Percentiles rank a stretch among this genome's conserved stretches.
Evolutionary conservation across 2,329 filamentous ascomycete species (phyloP).

Genomic region (Colletotrichum somersetense): DNA sequence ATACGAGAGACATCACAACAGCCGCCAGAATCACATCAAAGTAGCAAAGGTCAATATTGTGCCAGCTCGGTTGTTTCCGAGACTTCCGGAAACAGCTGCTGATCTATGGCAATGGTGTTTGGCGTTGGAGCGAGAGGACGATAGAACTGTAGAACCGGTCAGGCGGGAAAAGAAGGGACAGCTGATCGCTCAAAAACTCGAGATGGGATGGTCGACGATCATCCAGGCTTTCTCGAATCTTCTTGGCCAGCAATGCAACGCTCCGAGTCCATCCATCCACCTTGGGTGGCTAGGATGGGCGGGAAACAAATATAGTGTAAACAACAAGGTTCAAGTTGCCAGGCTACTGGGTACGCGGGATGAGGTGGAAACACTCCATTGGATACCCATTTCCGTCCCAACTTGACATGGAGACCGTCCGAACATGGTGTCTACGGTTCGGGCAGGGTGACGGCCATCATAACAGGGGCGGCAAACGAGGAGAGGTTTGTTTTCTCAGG

Average conservation of each 20-base stretch:
- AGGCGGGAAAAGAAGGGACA: neutral
- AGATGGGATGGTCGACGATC: neutral
- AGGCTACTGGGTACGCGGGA: neutral
- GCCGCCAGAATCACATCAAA: neutral
- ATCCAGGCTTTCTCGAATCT: neutral
- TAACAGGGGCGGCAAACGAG: conserved; percentile 1
- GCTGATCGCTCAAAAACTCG: too few species aligned
- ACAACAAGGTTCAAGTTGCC: conserved; percentile 3
- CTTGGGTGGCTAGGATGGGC: neutral
- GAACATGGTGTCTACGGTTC: neutral
- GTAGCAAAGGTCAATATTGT: neutral
- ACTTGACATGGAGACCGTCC: conserved; percentile 13
- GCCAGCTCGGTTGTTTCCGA: neutral
- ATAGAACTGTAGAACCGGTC: neutral
- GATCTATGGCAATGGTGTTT: neutral
- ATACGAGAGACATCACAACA: neutral
- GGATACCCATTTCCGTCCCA: conserved; percentile 1
- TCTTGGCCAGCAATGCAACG: neutral
- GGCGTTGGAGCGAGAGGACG: neutral
- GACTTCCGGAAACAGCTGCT: neutral
- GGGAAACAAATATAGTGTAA: conserved; percentile 9
- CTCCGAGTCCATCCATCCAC: neutral
- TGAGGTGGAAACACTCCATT: conserved; percentile 6
- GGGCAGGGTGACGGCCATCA: neutral
- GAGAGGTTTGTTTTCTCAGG: neutral